phyloP scores from a whole-genome alignment of 2,329 filamentous ascomycete species.

The Coccinonectria pachysandricola region DNA sequence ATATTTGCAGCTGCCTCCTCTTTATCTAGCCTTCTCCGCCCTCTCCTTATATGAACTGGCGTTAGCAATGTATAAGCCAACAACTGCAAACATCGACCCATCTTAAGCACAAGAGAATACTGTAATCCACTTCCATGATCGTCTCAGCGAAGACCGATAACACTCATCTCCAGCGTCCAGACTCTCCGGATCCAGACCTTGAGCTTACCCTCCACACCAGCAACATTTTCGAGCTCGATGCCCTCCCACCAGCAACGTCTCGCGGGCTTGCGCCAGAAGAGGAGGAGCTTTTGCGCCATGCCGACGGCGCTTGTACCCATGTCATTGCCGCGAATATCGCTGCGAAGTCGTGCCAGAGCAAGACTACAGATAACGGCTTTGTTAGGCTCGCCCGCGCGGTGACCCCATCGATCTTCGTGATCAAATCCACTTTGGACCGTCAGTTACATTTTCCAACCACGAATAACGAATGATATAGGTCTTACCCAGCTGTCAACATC shows the following conservation, averaged over 20 bases:
- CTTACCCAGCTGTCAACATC: slow-evolving; percentile 96
- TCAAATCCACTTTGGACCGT: slow-evolving; percentile 73
- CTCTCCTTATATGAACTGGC: too few relatives aligned
- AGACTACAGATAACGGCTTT: slow-evolving; percentile 98
- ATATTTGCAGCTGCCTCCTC: too few relatives aligned
- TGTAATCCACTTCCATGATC: too few relatives aligned
- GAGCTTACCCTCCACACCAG: slow-evolving; percentile 80
- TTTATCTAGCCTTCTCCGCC: too few relatives aligned
- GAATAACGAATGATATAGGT: slow-evolving; percentile 5
- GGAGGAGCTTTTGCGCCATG: slow-evolving; percentile 94
- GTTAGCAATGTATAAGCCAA: too few relatives aligned
- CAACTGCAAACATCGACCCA: too few relatives aligned
- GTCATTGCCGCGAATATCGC: slow-evolving; percentile 76
- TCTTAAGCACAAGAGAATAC: too few relatives aligned
- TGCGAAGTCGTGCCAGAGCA: slow-evolving; percentile 82
- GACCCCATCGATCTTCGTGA: slow-evolving; percentile 89
- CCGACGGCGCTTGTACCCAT: slow-evolving; percentile 72
- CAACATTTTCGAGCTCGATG: slow-evolving; percentile 79
- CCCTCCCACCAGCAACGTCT: slow-evolving; percentile 99
- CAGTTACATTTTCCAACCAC: slow-evolving; percentile 1
- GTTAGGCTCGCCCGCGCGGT: slow-evolving; percentile 93
- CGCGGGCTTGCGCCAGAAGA: slow-evolving; percentile 97
- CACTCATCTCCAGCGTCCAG: slow-evolving; percentile 98
- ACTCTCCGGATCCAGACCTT: slow-evolving; percentile 98
- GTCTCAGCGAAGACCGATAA: slow-evolving; percentile 66